Evolutionary conservation across 1,284 basidiomycete genomes (phyloP).

Genomic region (Cryptococcus sp.): DNA sequence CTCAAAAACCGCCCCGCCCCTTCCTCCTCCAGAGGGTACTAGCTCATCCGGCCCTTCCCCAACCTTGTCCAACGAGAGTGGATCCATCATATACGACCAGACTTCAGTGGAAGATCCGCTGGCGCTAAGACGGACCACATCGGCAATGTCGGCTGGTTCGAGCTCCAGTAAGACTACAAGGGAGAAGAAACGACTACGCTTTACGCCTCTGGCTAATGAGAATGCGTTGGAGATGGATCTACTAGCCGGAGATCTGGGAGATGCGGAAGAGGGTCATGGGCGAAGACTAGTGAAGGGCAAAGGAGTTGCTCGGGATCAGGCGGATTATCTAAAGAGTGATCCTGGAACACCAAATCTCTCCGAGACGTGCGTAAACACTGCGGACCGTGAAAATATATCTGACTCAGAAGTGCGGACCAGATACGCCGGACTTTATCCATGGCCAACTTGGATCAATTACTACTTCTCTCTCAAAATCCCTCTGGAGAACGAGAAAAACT

Average conservation of each 20-base stretch:
- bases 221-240: neutral
- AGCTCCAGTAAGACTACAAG: constrained; percentile 2
- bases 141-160: neutral
- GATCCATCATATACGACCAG: neutral
- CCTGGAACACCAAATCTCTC: constrained; percentile 46
- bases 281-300: constrained; percentile 11
- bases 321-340: constrained; percentile 30
- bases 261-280: constrained; percentile 4
- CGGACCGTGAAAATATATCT: neutral
- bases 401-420: constrained; percentile 39
- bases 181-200: constrained; percentile 29
- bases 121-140: neutral
- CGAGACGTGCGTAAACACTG: constrained; percentile 36
- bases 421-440: constrained; percentile 48
- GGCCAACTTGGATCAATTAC: constrained; percentile 41
- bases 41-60: neutral
- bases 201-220: constrained; percentile 19
- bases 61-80: too few species aligned
- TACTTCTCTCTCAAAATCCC: constrained; percentile 30
- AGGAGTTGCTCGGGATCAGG: constrained; percentile 30
- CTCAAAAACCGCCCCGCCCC: constrained; percentile 16
- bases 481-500: constrained; percentile 32
- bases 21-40: neutral
- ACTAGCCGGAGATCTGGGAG: constrained; percentile 1
- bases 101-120: neutral